phyloP scores from a whole-genome alignment of 139 green algal genomes.

The Mesotaenium endlicherianum region DNA sequence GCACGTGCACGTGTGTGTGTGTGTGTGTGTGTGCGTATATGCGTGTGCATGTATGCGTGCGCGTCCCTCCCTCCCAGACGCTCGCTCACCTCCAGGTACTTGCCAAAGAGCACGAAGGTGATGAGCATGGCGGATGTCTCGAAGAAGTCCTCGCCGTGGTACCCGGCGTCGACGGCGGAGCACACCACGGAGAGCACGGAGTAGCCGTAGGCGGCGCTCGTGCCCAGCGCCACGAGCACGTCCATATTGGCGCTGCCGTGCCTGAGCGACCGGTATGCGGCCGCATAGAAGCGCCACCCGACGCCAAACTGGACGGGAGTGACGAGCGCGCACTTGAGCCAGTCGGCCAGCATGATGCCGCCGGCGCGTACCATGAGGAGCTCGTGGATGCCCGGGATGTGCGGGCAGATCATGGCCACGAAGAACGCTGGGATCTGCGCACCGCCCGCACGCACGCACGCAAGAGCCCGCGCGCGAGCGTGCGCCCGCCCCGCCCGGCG shows the following conservation, averaged over 20 bases:
- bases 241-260: slow-evolving; percentile 94
- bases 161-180: slow-evolving; percentile 56
- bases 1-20: no score
- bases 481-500: no score
- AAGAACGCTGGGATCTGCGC: slow-evolving; percentile 56
- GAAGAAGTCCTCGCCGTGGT: slow-evolving; percentile 88
- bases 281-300: slow-evolving; percentile 89
- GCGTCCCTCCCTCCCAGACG: no score
- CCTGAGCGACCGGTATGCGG: slow-evolving; percentile 70
- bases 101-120: slow-evolving; percentile 92
- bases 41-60: no score
- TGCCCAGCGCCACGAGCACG: slow-evolving; percentile 92
- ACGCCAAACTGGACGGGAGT: slow-evolving; percentile 89
- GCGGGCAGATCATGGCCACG: slow-evolving; percentile 81
- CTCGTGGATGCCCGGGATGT: slow-evolving; percentile 57
- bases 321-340: slow-evolving; percentile 80
- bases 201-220: slow-evolving; percentile 90
- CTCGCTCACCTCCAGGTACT: slow-evolving; percentile 73
- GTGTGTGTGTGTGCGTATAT: no score
- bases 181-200: slow-evolving; percentile 79
- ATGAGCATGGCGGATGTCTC: slow-evolving; percentile 97
- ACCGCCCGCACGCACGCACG: slow-evolving; percentile 6
- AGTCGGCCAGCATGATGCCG: slow-evolving; percentile 69
- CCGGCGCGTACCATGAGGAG: slow-evolving; percentile 57
- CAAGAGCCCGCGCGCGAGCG: no score